Base-by-base conservation (phyloP, 2,329 filamentous ascomycete species). In the Chaetomiaceae sp. region DNA sequence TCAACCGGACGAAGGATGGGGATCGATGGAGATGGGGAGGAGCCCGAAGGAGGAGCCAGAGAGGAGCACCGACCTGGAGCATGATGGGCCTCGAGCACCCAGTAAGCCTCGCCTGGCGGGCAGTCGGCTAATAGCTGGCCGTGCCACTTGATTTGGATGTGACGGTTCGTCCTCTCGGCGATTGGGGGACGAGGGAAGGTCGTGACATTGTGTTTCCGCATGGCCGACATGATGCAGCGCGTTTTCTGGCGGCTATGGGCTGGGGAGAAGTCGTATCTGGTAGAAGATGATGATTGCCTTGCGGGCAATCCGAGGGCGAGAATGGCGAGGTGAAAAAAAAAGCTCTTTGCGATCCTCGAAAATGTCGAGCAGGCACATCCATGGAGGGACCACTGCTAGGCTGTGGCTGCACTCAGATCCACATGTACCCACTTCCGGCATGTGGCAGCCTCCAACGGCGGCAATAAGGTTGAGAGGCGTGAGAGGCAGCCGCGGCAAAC, bases 61-160 rank as follows among this genome's bases (percentile, higher is more conserved):
- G 29, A 10, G 33, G 38, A 24, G 36, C 17, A 66, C 68, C 38
- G 57, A 78, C 74, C 81, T 5, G 79, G 79, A 27, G 79, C 76
- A 55, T 82, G 78, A 53, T 77, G 75, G 15, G 78, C 81, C 60
- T 83, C 78, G 27, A 83, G 65, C 4, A 79, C 77, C 78, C 79
- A 81, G 59, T 73, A 81, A 3, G 72, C 76, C 37, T 76, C 69
- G 45, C 66, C 73, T 6, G 79, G 52, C 22, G 56, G 51, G 42
- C 52, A 81, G 35, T 82, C 75, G 10, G 76, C 79, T 50, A 83
- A 73, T 39, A 71, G 64, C 37, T 73, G 63, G 17, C 71, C 73
- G 20, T 73, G 66, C 69, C 75, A 81, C 58, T 71, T 75, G 51
- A 83, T 71, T 52, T 72, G 69, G 38, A 83, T 63, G 57, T 79